Evolutionary conservation across 2,329 filamentous ascomycete species (phyloP), one percentile per base, ranked within the genome.

Genomic region (Berkeleyomyces rouxiae): DNA sequence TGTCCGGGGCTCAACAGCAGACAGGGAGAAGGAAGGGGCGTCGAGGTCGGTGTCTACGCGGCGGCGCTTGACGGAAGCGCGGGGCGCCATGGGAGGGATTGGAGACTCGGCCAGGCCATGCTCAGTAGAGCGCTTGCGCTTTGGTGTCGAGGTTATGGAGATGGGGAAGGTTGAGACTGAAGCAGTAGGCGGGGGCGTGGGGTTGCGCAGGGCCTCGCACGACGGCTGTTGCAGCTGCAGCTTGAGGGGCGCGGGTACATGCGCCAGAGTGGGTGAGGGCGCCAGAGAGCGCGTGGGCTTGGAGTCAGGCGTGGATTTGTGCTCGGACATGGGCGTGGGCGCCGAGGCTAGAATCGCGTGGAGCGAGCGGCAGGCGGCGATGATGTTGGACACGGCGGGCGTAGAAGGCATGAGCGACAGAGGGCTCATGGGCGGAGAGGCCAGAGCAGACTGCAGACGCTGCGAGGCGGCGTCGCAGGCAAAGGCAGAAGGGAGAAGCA

Each of bases 401-500:
- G 61, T 40, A 7, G 58, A 49, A 3, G 62, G 37, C 4, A 55
- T 23, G 3, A 59, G 37, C 9, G 46, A 46, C 4, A 79, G 77
- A 61, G 81, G 79, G 71, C 79, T 79, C 67, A 81, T 75, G 62
- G 82, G 82, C 59, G 82, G 82, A 61, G 82, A 84, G 66, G 79
- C 77, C 69, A 80, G 74, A 53, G 77, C 70, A 39, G 75, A 69
- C 66, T 78, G 76, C 4, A 78, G 76, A 66, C 76, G 77, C 64
- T 76, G 78, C 74, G 78, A 77, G 69, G 77, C 71, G 69, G 77
- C 71, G 70, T 83, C 81, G 78, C 81, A 83, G 39, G 78, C 74
- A 53, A 84, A 71, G 43, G 81, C 79, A 39, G 81, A 83, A 23
- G 81, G 81, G 66, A 83, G 77, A 64, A 84, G 72, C 82, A 84